Evolutionary conservation across 257 asterid genomes (phyloP), one percentile per base, ranked within the genome.

Genomic region (Phtheirospermum japonicum): DNA sequence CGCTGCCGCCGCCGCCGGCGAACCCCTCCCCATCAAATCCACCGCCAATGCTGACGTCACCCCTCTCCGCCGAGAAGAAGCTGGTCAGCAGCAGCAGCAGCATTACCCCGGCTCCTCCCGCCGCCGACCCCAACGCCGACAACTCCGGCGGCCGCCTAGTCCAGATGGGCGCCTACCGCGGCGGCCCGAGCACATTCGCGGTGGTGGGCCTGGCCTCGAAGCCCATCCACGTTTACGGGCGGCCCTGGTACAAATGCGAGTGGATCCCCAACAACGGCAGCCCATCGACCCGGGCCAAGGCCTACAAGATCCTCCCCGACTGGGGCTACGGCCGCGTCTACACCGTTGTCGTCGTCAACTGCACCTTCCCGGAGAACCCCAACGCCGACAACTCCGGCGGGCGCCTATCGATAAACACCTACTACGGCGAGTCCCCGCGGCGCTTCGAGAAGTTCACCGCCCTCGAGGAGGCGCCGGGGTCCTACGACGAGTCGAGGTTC

Each of bases 101-200:
- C n/a, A n/a, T n/a, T n/a, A n/a, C n/a, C n/a, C n/a, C n/a, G n/a
- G 9, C n/a, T 4, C 54, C 68, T 10, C 66, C 78, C 9, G 74
- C 57, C 7, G 76, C 57, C 7, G 83, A 77, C 46, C 89, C 84
- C 1, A 77, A 82, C 73, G 84, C 75, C 63, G 98, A 96, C 45
- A 71, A 52, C 60, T 90, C 95, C 37, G 95, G 96, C 2, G 95
- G 91, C 1, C 82, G 82, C 52, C 88, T 91, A 59, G 82, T 91
- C 10, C 82, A 87, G 36, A 88, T 91, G 94, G 94, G 96, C 4
- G 95, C 96, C 7, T 91, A 91, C 73, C 83, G 98, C 60, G 98
- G 98, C 51, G 96, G 98, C 1, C 68, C 79, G 7, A 43, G 62
- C 51, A 88, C 90, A 0, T 91, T 91, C 33, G 88, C 97, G 23